Evolutionary conservation across 352 stramenopile genomes (phyloP).

Genomic region (Sclerospora graminicola): DNA sequence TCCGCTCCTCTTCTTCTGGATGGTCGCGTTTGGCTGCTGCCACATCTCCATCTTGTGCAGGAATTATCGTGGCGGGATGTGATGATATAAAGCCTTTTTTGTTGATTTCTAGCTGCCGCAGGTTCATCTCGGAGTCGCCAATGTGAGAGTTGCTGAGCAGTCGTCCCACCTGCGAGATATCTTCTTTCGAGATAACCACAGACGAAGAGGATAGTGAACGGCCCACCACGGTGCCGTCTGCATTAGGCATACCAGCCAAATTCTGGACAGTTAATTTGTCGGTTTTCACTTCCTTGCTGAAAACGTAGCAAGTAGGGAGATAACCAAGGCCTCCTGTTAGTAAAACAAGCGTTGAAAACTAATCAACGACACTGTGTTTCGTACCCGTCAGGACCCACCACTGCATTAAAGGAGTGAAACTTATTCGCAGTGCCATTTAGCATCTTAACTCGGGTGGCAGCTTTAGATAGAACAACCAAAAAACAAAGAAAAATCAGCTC

Average conservation of each 20-base stretch:
- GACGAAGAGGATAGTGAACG: conserved; percentile 63
- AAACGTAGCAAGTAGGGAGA: conserved; percentile 1
- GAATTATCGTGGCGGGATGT: conserved; percentile 3
- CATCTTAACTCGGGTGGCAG: conserved; percentile 53
- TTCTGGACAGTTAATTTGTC: conserved; percentile 22
- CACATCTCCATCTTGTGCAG: conserved; percentile 20
- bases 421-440: conserved; percentile 52
- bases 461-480: conserved; percentile 17
- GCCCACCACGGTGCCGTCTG: conserved; percentile 16
- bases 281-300: conserved; percentile 37
- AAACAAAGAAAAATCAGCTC: conserved; percentile 1
- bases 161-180: conserved; percentile 58
- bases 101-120: conserved; percentile 71
- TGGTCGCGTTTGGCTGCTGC: conserved; percentile 59
- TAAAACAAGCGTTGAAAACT: neutral
- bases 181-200: conserved; percentile 66
- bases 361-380: neutral
- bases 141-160: conserved; percentile 74
- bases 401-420: conserved; percentile 67
- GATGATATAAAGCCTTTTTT: conserved; percentile 39
- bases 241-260: conserved; percentile 25
- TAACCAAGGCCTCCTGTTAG: neutral
- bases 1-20: conserved; percentile 47
- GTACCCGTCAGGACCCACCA: conserved; percentile 32
- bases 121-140: conserved; percentile 62